Evolutionary conservation across 192 early-diverging fungal species (phyloP).

Genomic region (Chytriomyces confervae): DNA sequence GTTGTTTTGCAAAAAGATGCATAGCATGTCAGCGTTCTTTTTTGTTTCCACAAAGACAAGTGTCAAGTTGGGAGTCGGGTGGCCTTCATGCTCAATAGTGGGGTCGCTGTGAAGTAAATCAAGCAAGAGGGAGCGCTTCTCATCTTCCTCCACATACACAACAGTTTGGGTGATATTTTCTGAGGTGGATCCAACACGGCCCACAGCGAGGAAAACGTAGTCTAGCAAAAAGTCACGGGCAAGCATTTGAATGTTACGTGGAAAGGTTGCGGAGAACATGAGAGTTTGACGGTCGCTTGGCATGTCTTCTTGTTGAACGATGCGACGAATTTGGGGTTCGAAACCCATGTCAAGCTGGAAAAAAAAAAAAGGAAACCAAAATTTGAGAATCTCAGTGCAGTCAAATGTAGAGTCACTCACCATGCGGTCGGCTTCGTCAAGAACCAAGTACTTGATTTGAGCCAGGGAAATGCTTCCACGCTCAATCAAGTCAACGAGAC

Average conservation of each 20-base stretch:
- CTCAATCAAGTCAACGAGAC: constrained; percentile 89
- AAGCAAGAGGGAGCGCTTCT: constrained; percentile 88
- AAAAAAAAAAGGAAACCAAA: constrained; percentile 34
- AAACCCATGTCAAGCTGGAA: constrained; percentile 93
- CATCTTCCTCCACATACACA: constrained; percentile 91
- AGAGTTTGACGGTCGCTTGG: constrained; percentile 78
- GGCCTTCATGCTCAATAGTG: constrained; percentile 31
- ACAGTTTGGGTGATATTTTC: constrained; percentile 96
- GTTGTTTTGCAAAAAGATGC: constrained; percentile 75
- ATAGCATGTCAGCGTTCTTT: constrained; percentile 88
- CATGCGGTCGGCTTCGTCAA: constrained; percentile 67
- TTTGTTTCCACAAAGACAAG: constrained; percentile 98
- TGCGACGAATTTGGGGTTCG: constrained; percentile 87
- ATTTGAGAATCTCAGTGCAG: constrained; percentile 69
- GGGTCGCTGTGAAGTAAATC: constrained; percentile 70
- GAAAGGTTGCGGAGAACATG: constrained; percentile 99
- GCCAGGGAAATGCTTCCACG: constrained; percentile 76
- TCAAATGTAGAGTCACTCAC: constrained; percentile 14
- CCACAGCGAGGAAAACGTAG: constrained; percentile 83
- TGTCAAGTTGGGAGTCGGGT: constrained; percentile 71
- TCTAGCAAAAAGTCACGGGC: constrained; percentile 88
- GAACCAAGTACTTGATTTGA: constrained; percentile 72
- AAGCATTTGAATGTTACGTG: constrained; percentile 85
- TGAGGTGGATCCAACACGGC: constrained; percentile 90
- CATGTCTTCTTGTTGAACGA: constrained; percentile 82